Evolutionary conservation across 2,329 filamentous ascomycete genomes (phyloP).

Genomic region (Fusarium napiforme): DNA sequence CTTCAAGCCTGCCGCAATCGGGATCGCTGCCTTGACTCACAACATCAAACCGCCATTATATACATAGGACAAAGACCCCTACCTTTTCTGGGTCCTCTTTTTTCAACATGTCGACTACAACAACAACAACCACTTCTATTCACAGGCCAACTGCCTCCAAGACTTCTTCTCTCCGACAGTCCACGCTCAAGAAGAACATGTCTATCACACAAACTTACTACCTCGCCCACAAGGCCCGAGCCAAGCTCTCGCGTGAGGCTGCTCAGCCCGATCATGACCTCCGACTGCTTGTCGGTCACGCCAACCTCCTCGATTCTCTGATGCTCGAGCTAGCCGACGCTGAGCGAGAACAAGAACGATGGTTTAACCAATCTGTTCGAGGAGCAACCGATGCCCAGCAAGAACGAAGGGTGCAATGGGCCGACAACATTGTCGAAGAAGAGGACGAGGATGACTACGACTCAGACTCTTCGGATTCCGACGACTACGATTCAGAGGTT

Average conservation of each 20-base stretch:
- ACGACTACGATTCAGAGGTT: conserved; percentile 63
- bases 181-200: conserved; percentile 81
- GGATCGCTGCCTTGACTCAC: conserved; percentile 46
- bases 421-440: conserved; percentile 78
- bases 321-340: conserved; percentile 94
- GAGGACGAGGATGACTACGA: conserved; percentile 78
- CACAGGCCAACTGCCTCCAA: conserved; percentile 44
- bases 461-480: conserved; percentile 67
- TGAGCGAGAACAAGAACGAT: conserved; percentile 93
- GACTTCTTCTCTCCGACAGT: conserved; percentile 45
- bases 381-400: conserved; percentile 69
- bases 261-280: conserved; percentile 93
- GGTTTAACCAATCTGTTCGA: conserved; percentile 96
- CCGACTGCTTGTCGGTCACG: conserved; percentile 93
- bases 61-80: conserved; percentile 39
- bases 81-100: conserved; percentile 22
- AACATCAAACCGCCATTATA: conserved; percentile 40
- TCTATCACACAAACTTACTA: conserved; percentile 98
- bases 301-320: conserved; percentile 95
- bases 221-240: conserved; percentile 94
- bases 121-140: conserved; percentile 39
- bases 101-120: conserved; percentile 47
- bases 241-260: conserved; percentile 95
- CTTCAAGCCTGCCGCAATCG: conserved; percentile 44
- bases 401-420: conserved; percentile 86